A percentile compares a stretch with the other conserved stretches of the same genome.
Evolutionary conservation across 192 early-diverging fungal species (phyloP).

Genomic region (Backusella morwellensis): DNA sequence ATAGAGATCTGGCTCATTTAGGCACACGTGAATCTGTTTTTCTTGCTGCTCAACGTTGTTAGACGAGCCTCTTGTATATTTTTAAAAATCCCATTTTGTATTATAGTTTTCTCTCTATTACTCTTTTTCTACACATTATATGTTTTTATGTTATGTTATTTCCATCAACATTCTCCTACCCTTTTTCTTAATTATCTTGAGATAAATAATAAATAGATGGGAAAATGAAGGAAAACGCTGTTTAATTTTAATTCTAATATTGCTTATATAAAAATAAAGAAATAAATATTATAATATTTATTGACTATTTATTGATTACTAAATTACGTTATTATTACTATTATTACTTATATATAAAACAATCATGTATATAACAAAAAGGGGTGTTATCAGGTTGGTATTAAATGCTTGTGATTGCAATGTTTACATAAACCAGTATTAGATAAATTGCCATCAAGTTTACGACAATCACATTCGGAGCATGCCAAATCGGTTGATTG

Average conservation of each 20-base stretch:
- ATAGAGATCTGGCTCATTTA: slow-evolving; percentile 29
- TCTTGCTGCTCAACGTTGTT: background rate
- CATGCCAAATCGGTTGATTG: slow-evolving; percentile 2
- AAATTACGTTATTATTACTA: background rate
- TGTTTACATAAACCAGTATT: background rate
- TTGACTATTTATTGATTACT: background rate
- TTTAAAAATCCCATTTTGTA: background rate
- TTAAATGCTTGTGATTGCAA: background rate
- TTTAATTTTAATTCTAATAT: background rate
- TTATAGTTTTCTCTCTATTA: background rate
- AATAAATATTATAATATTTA: background rate
- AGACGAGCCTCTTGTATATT: slow-evolving; percentile 1
- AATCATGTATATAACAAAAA: background rate
- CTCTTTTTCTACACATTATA: background rate
- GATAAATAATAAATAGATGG: background rate
- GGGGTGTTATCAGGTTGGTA: background rate
- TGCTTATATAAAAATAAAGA: background rate
- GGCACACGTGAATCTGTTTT: slow-evolving; percentile 18
- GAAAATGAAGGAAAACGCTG: background rate
- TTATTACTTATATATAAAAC: background rate
- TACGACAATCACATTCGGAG: background rate
- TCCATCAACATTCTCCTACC: background rate
- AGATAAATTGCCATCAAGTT: background rate
- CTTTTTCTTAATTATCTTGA: background rate
- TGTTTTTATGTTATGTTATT: slow-evolving; percentile 1